These are phyloP conservation scores for Xylaria nigripes DNA, from an alignment of 495 filamentous ascomycete genomes.

Conservation along the genomic window DNA sequence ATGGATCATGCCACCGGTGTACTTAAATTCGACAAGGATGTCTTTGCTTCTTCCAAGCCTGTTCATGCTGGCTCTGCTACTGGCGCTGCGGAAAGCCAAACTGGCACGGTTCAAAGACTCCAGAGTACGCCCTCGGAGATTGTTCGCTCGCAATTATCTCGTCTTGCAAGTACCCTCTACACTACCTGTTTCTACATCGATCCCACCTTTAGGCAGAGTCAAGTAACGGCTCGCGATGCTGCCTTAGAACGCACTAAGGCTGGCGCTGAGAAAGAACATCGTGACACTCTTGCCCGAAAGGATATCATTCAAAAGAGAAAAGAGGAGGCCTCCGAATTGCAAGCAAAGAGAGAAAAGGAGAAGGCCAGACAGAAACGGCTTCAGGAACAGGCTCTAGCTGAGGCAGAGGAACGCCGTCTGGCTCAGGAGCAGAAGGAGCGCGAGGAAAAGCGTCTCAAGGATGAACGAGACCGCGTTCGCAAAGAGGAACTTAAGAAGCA, in stretches of 20 bases:
- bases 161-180: slow-evolving; percentile 83
- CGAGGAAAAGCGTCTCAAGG: slow-evolving; percentile 77
- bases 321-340: slow-evolving; percentile 75
- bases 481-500: slow-evolving; percentile 92
- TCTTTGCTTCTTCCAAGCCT: slow-evolving; percentile 95
- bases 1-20: slow-evolving; percentile 91
- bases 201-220: slow-evolving; percentile 71
- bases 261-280: slow-evolving; percentile 86
- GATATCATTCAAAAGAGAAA: slow-evolving; percentile 94
- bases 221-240: slow-evolving; percentile 66
- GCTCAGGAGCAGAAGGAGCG: slow-evolving; percentile 85
- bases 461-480: slow-evolving; percentile 85
- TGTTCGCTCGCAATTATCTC: slow-evolving; percentile 86
- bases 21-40: slow-evolving; percentile 93
- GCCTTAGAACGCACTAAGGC: slow-evolving; percentile 72
- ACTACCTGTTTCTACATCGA: slow-evolving; percentile 93
- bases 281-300: slow-evolving; percentile 78
- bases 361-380: slow-evolving; percentile 77
- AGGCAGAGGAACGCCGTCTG: slow-evolving; percentile 79
- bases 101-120: slow-evolving; percentile 80
- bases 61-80: slow-evolving; percentile 74
- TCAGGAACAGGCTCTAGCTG: slow-evolving; percentile 74
- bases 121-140: slow-evolving; percentile 98
- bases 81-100: slow-evolving; percentile 83
- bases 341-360: slow-evolving; percentile 84